These are phyloP conservation scores for Aureobasidium uvarum DNA, from an alignment of 2,329 filamentous ascomycete genomes.

Conservation along the genomic window DNA sequence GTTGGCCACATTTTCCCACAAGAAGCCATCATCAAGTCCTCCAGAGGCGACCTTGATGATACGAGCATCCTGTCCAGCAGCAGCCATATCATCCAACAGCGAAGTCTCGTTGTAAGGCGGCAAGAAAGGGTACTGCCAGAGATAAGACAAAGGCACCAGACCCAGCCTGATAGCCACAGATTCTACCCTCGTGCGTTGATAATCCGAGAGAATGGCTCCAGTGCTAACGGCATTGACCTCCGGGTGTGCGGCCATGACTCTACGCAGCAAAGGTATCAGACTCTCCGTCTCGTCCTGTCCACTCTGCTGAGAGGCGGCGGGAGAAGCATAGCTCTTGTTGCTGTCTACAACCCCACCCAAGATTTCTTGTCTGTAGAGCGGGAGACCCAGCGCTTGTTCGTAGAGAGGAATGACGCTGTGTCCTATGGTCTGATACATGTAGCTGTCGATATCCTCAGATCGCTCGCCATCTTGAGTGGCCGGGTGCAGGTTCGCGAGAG, in stretches of 20 bases:
- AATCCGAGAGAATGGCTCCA: constrained; percentile 90
- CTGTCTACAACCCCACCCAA: constrained; percentile 67
- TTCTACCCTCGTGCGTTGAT: constrained; percentile 94
- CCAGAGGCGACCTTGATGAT: constrained; percentile 95
- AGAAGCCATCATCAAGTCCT: constrained; percentile 73
- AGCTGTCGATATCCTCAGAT: constrained; percentile 79
- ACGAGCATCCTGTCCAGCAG: constrained; percentile 74
- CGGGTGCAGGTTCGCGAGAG: constrained; percentile 85
- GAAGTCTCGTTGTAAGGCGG: constrained; percentile 52
- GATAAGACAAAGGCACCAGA: constrained; percentile 75
- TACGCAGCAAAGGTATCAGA: constrained; percentile 69
- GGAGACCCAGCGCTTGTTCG: constrained; percentile 71
- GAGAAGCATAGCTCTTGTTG: constrained; percentile 63
- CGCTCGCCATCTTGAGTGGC: constrained; percentile 41
- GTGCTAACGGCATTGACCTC: constrained; percentile 82
- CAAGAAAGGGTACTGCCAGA: constrained; percentile 87
- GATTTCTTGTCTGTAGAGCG: constrained; percentile 80
- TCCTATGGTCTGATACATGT: constrained; percentile 99
- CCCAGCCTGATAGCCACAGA: constrained; percentile 83
- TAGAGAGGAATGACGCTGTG: constrained; percentile 86
- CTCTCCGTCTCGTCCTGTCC: constrained; percentile 80
- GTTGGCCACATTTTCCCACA: constrained; percentile 78
- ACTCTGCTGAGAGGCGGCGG: neutral
- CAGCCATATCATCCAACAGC: constrained; percentile 78
- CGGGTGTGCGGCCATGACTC: constrained; percentile 67